Conservation (phyloP, 2,329 filamentous ascomycete genomes). For the Harringtonia lauricola region DNA sequence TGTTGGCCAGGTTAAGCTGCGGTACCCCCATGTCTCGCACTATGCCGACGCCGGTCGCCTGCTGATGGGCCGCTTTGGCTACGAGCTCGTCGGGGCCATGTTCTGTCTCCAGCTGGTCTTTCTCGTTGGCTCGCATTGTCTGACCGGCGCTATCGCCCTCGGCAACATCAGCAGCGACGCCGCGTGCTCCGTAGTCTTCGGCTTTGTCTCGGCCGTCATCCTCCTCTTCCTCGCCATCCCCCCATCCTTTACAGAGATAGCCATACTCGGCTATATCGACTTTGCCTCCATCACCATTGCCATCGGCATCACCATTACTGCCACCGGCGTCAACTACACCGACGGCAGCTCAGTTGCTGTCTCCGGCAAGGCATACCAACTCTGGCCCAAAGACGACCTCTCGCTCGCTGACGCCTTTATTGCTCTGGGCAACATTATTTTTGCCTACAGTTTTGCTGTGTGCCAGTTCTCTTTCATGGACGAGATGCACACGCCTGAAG, state of each 20-base stretch:
- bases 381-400: slow-evolving; percentile 32
- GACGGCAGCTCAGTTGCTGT: slow-evolving; percentile 22
- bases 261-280: slow-evolving; percentile 38
- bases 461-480: slow-evolving; percentile 43
- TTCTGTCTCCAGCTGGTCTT: slow-evolving; percentile 57
- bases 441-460: slow-evolving; percentile 52
- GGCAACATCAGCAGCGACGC: slow-evolving; percentile 50
- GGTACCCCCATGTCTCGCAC: slow-evolving; percentile 45
- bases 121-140: slow-evolving; percentile 59
- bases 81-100: slow-evolving; percentile 50
- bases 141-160: slow-evolving; percentile 60
- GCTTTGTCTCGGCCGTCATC: slow-evolving; percentile 33
- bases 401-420: slow-evolving; percentile 45
- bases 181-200: slow-evolving; percentile 33
- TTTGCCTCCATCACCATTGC: slow-evolving; percentile 33
- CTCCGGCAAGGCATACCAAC: slow-evolving; percentile 21
- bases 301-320: slow-evolving; percentile 3
- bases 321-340: neutral
- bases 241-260: slow-evolving; percentile 36
- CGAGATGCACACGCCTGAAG: slow-evolving; percentile 37
- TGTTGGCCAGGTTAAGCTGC: slow-evolving; percentile 33
- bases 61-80: slow-evolving; percentile 47
- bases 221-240: slow-evolving; percentile 34
- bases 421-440: slow-evolving; percentile 58
- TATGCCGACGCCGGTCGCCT: slow-evolving; percentile 59